Base-by-base conservation (phyloP, 768 basidiomycete genomes). In the Leccinum rimulosum region DNA sequence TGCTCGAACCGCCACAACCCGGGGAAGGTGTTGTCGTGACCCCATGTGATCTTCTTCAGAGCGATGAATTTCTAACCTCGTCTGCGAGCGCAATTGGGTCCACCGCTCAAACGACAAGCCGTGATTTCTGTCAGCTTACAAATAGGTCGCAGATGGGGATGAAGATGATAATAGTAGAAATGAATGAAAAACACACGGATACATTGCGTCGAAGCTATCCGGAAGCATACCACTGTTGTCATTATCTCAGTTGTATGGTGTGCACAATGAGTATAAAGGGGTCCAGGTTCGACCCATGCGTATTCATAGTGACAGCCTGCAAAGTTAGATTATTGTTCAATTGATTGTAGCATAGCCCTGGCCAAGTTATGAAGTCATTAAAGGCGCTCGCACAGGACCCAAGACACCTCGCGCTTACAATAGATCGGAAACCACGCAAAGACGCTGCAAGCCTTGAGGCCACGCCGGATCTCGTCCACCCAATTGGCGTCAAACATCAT, bases 271-370 rank as follows among this genome's bases (percentile, higher is more conserved):
- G 79, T 5, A 86, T 84, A 55, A 92, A 73, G 5, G 90, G 90
- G 64, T 92, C 87, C 53, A 92, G 76, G 70, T 91, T 92, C 11
- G 88, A 88, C 57, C 88, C 87, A 61, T 89, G 76, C 1, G 85
- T 84, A 7, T 69, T 70, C 90, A 92, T 90, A 0, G 86, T 86
- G 3, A 88, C 89, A 25, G 90, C 90, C 71, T 90, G 88, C 4
- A 89, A 90, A 1, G 82, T 84, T 71, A 92, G 65, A 69, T 91
- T 92, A 75, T 86, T 89, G 75, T 87, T 85, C 55, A 92, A 65
- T 67, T 92, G 89, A 68, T 87, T 88, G 72, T 91, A 90, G 0
- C 87, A 80, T 51, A 91, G 81, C 88, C 88, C 86, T 88, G 66
- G 36, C 17, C 40, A 58, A 25, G 27, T 43, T 40, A 33, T 7